Percentiles rank a stretch among this genome's conserved stretches.
phyloP scores from a whole-genome alignment of 441 rosid species.

The Flueggea neowawraea region DNA sequence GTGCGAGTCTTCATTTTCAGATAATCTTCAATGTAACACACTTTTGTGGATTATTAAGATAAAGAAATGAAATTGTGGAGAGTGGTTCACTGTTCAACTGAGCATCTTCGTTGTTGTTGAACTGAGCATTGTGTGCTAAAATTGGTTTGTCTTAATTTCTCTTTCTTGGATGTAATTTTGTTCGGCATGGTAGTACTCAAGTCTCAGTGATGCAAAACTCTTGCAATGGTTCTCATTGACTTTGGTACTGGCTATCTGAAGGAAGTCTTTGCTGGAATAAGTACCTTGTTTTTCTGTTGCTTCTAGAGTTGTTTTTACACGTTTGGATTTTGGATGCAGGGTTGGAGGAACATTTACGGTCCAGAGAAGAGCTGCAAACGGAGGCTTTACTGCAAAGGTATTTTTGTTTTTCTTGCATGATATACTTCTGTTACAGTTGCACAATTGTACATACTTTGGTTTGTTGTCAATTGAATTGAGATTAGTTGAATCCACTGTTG shows the following conservation, averaged over 20 bases:
- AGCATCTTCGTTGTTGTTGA: constrained; percentile 12
- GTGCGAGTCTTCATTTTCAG: constrained; percentile 20
- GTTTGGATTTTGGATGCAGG: constrained; percentile 43
- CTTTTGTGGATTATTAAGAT: background rate
- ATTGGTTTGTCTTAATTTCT: constrained; percentile 33
- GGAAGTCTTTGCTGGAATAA: too few relatives aligned
- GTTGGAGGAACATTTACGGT: constrained; percentile 27
- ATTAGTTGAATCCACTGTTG: too few relatives aligned
- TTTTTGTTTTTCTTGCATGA: background rate
- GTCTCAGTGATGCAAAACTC: constrained; percentile 1
- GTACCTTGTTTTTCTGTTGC: background rate
- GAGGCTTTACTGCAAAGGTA: constrained; percentile 52
- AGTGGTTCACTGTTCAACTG: background rate
- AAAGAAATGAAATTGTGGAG: constrained; percentile 11
- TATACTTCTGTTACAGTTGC: too few relatives aligned
- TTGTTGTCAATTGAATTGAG: too few relatives aligned
- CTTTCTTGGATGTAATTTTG: constrained; percentile 21
- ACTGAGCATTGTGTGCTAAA: constrained; percentile 16
- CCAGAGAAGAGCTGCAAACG: constrained; percentile 36
- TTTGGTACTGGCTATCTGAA: too few relatives aligned
- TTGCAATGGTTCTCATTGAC: background rate
- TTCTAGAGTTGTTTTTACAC: constrained; percentile 14
- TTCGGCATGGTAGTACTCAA: constrained; percentile 28
- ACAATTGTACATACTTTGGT: too few relatives aligned
- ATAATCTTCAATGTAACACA: constrained; percentile 13